A percentile compares a stretch with the other conserved stretches of the same genome.
phyloP scores from a whole-genome alignment of 495 filamentous ascomycete genomes.

The Xylaria longipes region DNA sequence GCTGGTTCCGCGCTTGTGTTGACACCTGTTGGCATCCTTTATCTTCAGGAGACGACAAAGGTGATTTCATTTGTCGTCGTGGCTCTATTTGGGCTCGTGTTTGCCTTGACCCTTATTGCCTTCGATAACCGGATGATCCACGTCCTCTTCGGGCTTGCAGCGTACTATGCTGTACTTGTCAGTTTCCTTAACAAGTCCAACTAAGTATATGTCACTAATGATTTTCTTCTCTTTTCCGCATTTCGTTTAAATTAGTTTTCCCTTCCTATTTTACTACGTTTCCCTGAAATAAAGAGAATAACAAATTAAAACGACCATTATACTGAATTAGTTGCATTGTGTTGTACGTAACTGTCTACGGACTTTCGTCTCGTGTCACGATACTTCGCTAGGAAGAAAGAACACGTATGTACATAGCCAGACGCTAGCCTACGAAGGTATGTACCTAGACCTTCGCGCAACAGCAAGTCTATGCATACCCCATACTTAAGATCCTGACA shows the following conservation, averaged over 20 bases:
- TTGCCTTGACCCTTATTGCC: background rate
- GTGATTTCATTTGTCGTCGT: background rate
- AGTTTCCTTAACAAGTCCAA: background rate
- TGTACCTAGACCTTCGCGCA: too few relatives aligned
- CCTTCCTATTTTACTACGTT: background rate
- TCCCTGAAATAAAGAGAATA: background rate
- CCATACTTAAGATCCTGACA: too few relatives aligned
- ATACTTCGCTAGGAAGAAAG: too few relatives aligned
- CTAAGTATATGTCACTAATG: background rate
- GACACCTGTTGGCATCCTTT: background rate
- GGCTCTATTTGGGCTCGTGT: background rate
- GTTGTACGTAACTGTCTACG: too few relatives aligned
- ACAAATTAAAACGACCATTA: background rate
- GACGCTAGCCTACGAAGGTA: too few relatives aligned
- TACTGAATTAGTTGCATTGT: too few relatives aligned
- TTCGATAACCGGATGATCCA: constrained; percentile 1
- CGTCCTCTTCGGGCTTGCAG: background rate
- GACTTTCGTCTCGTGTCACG: too few relatives aligned
- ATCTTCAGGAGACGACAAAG: background rate
- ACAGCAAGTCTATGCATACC: too few relatives aligned
- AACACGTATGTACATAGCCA: too few relatives aligned
- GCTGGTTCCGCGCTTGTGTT: background rate
- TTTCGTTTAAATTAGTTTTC: background rate
- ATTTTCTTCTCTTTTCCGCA: background rate
- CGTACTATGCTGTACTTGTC: constrained; percentile 10